Conservation (phyloP, 2,329 filamentous ascomycete genomes). For the Fusarium pseudoanthophilum region DNA sequence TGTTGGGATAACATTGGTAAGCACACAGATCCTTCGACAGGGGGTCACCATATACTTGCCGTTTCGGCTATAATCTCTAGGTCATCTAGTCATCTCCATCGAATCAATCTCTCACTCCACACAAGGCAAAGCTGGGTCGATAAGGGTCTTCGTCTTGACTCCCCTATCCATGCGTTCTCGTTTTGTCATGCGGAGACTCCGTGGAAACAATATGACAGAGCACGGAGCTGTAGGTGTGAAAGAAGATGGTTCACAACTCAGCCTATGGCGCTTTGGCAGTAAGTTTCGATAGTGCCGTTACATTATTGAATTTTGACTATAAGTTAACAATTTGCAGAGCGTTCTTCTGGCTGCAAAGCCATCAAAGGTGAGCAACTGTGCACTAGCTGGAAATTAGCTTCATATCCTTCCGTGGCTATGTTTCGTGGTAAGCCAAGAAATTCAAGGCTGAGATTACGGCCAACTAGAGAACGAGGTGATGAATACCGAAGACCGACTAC, state of each 20-base stretch:
- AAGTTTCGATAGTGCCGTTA: not conserved
- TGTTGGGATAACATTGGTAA: constrained; percentile 6
- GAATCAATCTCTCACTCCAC: not conserved
- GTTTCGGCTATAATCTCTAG: not conserved
- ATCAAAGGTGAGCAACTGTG: not conserved
- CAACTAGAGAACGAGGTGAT: constrained; percentile 15
- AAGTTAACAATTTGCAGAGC: not conserved
- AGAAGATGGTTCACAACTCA: not conserved
- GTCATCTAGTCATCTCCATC: not conserved
- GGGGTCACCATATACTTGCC: not conserved
- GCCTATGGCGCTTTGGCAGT: not conserved
- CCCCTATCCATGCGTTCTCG: not conserved
- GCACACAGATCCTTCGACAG: not conserved
- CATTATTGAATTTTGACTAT: not conserved
- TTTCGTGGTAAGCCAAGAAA: constrained; percentile 7
- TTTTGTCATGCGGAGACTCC: constrained; percentile 12
- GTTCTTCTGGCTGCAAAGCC: not conserved
- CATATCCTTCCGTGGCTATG: not conserved
- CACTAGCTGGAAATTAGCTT: constrained; percentile 5
- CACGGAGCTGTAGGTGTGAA: not conserved
- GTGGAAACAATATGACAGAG: not conserved
- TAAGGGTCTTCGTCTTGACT: not conserved
- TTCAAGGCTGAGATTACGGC: constrained; percentile 17
- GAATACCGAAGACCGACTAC: not conserved
- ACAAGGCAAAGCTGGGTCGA: constrained; percentile 1